Evolutionary conservation across 1,284 basidiomycete genomes (phyloP).

Genomic region (Rhodotorula sp.): DNA sequence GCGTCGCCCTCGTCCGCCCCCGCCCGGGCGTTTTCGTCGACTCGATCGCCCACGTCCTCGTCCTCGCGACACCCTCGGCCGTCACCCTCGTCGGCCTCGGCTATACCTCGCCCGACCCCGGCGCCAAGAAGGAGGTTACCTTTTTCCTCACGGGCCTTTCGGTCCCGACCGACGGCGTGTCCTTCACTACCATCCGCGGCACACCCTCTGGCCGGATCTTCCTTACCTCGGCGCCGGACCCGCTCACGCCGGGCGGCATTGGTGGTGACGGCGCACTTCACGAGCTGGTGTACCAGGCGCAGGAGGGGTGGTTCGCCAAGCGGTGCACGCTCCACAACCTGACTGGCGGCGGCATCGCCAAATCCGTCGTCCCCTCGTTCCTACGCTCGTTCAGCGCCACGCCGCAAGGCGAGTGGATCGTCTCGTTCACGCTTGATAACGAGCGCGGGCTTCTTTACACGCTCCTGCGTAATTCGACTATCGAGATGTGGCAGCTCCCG

Average conservation of each 20-base stretch:
- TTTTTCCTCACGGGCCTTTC: conserved; percentile 89
- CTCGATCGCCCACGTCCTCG: conserved; percentile 83
- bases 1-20: conserved; percentile 76
- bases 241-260: conserved; percentile 29
- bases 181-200: conserved; percentile 77
- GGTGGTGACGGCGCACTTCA: conserved; percentile 87
- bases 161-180: conserved; percentile 67
- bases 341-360: conserved; percentile 29
- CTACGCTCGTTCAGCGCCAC: conserved; percentile 53
- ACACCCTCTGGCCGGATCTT: conserved; percentile 85
- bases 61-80: conserved; percentile 83
- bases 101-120: conserved; percentile 59
- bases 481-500: conserved; percentile 58
- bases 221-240: conserved; percentile 58
- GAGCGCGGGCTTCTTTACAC: conserved; percentile 72
- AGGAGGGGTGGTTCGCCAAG: conserved; percentile 91
- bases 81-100: conserved; percentile 80
- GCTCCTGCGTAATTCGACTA: conserved; percentile 66
- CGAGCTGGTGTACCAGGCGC: conserved; percentile 89
- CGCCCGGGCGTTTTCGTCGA: conserved; percentile 79
- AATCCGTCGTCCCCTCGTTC: conserved; percentile 50
- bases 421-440: conserved; percentile 66
- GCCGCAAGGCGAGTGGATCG: conserved; percentile 61
- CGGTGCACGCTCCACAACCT: conserved; percentile 68
- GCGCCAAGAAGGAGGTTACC: conserved; percentile 66